Base-by-base conservation (phyloP, 257 asterid genomes). In the Salvia rosmarinus region DNA sequence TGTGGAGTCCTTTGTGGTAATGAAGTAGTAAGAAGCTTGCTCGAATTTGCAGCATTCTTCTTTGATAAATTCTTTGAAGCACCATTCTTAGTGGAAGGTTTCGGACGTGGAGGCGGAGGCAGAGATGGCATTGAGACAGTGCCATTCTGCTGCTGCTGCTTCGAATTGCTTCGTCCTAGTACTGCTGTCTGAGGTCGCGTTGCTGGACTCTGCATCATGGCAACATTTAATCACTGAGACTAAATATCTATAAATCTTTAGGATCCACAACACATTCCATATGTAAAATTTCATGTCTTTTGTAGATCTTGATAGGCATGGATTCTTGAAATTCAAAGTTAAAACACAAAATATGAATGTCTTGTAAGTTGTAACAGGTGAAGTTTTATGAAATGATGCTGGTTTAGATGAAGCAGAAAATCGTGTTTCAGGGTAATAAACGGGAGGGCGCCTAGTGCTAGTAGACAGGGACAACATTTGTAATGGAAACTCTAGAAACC, bases 101-200 rank as follows among this genome's bases (percentile, higher is more conserved):
- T 71, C 25, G 86, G 79, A 61, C 84, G 63, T 32, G 86, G 79
- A 61, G 85, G 63, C n/a, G 90, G 84, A 61, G 82, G 77, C 7
- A 89, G 81, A 7, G 81, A 50, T 19, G 94, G 83, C 88, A 75
- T 67, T 30, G 90, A 81, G 80, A 59, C 19, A 20, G 57, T 74
- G 83, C 50, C 70, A 5, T 32, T 12, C 84, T 84, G 62, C 52
- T 43, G 85, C 79, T 55, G 72, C 79, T 70, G 66, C 80, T 66
- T 82, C 34, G 85, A 69, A 79, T 6, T 69, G 73, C 75, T 81
- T 77, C 80, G 81, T 81, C 89, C 83, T 54, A 80, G 80, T 42
- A 82, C 84, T 32, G 75, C 70, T 77, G 87, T 7, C 79, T 81
- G 85, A 80, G 92, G 28, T 19, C 65, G 87, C 49, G 76, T 60